Evolutionary conservation across 345 rosid species (phyloP).

Genomic region (Ceriops tagal): DNA sequence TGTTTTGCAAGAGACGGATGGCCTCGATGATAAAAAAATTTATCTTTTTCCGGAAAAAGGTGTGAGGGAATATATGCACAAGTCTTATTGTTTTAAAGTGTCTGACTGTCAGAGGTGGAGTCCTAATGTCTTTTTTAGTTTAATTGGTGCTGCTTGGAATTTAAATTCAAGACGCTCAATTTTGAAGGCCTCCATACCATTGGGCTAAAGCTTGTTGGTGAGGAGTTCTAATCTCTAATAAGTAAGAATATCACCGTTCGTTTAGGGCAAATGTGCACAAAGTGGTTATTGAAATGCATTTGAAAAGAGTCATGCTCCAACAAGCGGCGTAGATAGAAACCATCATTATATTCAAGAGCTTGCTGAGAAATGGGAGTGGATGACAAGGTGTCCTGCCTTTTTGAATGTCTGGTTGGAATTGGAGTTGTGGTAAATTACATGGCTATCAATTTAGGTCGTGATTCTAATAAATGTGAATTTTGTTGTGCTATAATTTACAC

Average conservation of each 20-base stretch:
- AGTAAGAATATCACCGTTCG: conserved; percentile 30
- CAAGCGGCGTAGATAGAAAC: conserved; percentile 16
- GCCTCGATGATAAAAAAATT: conserved; percentile 34
- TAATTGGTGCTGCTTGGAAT: no score
- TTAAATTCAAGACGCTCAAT: no score
- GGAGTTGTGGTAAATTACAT: background rate
- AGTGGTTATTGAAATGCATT: conserved; percentile 44
- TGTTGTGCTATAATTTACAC: background rate
- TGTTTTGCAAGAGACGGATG: conserved; percentile 22
- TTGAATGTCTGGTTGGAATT: conserved; percentile 15
- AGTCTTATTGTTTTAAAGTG: conserved; percentile 34
- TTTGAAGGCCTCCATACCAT: no score
- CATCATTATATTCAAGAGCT: conserved; percentile 29
- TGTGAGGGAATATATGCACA: conserved; percentile 53
- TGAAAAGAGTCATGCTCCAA: conserved; percentile 32
- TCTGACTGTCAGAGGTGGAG: conserved; percentile 37
- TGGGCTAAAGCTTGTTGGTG: background rate
- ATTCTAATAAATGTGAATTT: background rate
- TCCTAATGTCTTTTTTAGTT: conserved; percentile 1
- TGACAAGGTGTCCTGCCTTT: conserved; percentile 28
- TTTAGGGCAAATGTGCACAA: conserved; percentile 31
- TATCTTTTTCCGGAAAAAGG: conserved; percentile 45
- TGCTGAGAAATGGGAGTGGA: conserved; percentile 24
- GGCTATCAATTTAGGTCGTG: background rate
- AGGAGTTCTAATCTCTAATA: conserved; percentile 27